phyloP scores from a whole-genome alignment of 2,329 filamentous ascomycete species.

The Ceratocystis lukuohia region DNA sequence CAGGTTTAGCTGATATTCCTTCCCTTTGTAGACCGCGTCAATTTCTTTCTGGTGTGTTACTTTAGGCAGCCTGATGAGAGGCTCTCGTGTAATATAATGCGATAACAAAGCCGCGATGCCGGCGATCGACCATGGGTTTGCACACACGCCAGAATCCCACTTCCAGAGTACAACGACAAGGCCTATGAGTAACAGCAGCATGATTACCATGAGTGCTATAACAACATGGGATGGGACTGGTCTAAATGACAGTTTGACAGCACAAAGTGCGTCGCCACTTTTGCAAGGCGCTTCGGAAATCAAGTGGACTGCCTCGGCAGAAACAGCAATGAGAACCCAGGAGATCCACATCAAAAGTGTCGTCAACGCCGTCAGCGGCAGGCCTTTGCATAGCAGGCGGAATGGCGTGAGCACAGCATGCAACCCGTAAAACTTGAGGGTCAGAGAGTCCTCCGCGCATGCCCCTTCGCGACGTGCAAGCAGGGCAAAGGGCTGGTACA shows the following conservation, averaged over 20 bases:
- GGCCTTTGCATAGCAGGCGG: conserved; percentile 4
- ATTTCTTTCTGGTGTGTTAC: conserved; percentile 1
- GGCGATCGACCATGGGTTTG: conserved; percentile 17
- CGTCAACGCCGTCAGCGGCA: conserved; percentile 14
- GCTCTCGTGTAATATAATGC: conserved; percentile 1
- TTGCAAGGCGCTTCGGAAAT: conserved; percentile 1
- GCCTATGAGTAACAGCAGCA: conserved; percentile 11
- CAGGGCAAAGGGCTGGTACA: conserved; percentile 15
- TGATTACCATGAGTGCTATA: conserved; percentile 1
- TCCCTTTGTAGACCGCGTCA: conserved; percentile 7
- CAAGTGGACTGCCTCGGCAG: conserved; percentile 10
- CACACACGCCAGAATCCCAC: conserved; percentile 15
- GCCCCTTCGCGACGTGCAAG: conserved; percentile 7
- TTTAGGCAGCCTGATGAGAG: conserved; percentile 10
- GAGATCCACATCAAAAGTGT: conserved; percentile 6
- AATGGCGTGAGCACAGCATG: conserved; percentile 9
- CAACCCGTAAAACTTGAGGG: conserved; percentile 11
- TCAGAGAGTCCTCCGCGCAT: conserved; percentile 8
- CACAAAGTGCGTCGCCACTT: conserved; percentile 1
- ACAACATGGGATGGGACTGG: conserved; percentile 7
- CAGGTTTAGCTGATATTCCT: conserved; percentile 7
- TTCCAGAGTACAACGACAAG: conserved; percentile 12
- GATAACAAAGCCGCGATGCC: conserved; percentile 12
- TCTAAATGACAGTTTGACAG: conserved; percentile 10
- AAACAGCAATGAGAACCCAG: conserved; percentile 11